Base-by-base conservation (phyloP, 1,284 basidiomycete species). In the Malassezia pachydermatis region DNA sequence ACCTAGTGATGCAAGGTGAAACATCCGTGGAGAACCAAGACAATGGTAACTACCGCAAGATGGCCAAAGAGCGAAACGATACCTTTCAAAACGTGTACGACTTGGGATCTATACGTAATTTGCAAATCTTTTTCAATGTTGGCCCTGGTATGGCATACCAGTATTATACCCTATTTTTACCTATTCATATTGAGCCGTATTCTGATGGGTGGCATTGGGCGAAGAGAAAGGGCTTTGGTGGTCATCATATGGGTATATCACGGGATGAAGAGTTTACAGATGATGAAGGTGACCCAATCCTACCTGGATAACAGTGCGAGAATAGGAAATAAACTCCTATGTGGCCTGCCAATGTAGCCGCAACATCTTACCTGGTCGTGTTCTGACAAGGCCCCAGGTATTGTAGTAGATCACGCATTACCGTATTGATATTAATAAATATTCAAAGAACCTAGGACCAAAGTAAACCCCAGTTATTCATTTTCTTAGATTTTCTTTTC, bases 21-120 rank as follows among this genome's bases (percentile, higher is more conserved):
- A 96, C 89, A 0, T 81, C 84, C 0, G 90, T 96, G 13, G 94
- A 98, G 73, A 78, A 78, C 3, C 86, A 88, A 60, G 92, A 98
- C 65, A 81, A 90, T 67, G 81, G 81, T 8, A 78, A 84, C 35
- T 92, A 95, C 65, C 76, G 79, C 1, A 79, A 77, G 53, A 73
- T 80, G 28, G 88, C 88, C 0, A 78, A 79, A 56, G 74, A 76
- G 13, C 77, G 86, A 29, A 82, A 82, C 30, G 54, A 13, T 10
- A 19, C 20, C 10, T 96, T 94, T 63, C 76, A 86, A 16, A 96
- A 96, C 65, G 88, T 85, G 6, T 96, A 89, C 68, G 84, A 98
- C 68, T 74, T 94, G 5, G 92, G 92, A 1, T 47, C 53, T 40
- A 76, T 80, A 69, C 54, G 77, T 54, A 96, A 98, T 67, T 73